Evolutionary conservation across 305 asterid species (phyloP), one percentile per base, ranked within the genome.

Genomic region (Solanum hybrid): DNA sequence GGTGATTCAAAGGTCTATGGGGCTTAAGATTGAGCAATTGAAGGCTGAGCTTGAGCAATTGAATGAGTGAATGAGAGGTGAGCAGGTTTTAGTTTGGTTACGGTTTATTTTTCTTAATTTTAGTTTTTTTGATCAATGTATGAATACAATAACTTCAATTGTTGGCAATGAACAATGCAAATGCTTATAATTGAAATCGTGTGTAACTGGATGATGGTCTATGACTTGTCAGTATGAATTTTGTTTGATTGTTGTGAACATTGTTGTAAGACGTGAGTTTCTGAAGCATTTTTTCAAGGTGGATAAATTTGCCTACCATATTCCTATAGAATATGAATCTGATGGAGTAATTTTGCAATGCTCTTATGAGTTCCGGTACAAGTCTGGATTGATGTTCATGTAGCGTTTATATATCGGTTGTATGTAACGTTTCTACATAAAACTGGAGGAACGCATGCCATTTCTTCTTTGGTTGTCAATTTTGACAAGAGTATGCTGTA

Each of bases 1-100:
- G 81, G 93, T 92, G 74, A 94, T 97, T 46, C 98, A 95, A 93
- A 93, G 99, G 94, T 95, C 98, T 28, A 95, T 96, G 99, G 99
- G 99, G 90, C 98, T 97, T 90, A 97, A 97, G 95, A 95, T 97
- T 90, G 97, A 95, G 95, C 99, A 97, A 75, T 89, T 97, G 94
- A 97, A 97, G 91, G 99, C 98, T 67, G 99, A 97, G 93, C 97
- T 97, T 64, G 91, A 84, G 29, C 99, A 97, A 85, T 86, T 97
- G 95, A 94, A 97, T 87, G 98, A 97, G 89, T 95, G 90, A 88
- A 6, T 76, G 81, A 71, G 28, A 71, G 93, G 92, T 93, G 93
- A 92, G 94, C 85, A 87, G 80, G 87, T 11, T 84, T 87, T 35
- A 14, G 39, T 80, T 51, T 29, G 11, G 35, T 87, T 80, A 42